phyloP scores from a whole-genome alignment of 306 rosid species.

The Potentilla sterilis region DNA sequence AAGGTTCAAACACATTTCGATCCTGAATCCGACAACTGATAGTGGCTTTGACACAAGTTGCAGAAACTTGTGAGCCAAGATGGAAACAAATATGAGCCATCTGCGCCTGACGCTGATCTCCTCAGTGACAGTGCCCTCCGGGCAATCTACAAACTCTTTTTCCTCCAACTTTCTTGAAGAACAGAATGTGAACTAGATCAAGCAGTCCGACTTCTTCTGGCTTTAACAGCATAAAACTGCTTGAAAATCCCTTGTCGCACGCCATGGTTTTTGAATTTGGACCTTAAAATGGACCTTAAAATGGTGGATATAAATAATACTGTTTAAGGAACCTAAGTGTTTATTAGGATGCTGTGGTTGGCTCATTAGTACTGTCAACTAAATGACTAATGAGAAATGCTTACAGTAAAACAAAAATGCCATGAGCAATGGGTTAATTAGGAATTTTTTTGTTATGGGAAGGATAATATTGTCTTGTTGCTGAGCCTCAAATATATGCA shows the following conservation, averaged over 20 bases:
- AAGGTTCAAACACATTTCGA: conserved; percentile 50
- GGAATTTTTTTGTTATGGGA: too few relatives aligned
- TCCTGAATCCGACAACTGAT: conserved; percentile 27
- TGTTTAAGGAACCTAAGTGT: neutral
- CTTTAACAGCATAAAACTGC: conserved; percentile 47
- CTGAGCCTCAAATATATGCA: too few relatives aligned
- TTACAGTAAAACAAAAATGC: too few relatives aligned
- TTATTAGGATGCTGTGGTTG: too few relatives aligned
- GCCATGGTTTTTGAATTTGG: neutral
- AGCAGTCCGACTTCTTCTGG: conserved; percentile 49
- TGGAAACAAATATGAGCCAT: conserved; percentile 53
- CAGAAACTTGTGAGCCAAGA: conserved; percentile 47
- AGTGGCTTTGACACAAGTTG: conserved; percentile 35
- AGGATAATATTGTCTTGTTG: too few relatives aligned
- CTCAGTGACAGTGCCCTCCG: conserved; percentile 9
- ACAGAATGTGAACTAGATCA: conserved; percentile 42
- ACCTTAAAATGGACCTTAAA: neutral
- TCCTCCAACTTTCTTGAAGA: conserved; percentile 32
- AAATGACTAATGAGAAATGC: too few relatives aligned
- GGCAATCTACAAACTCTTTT: conserved; percentile 37
- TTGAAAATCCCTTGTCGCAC: conserved; percentile 25
- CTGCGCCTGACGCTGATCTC: conserved; percentile 36
- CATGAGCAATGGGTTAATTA: too few relatives aligned
- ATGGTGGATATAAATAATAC: neutral
- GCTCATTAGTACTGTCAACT: too few relatives aligned